These are phyloP conservation scores for Aspergillus puulaauensis DNA, from an alignment of 2,329 filamentous ascomycete species.

Conservation along the genomic window DNA sequence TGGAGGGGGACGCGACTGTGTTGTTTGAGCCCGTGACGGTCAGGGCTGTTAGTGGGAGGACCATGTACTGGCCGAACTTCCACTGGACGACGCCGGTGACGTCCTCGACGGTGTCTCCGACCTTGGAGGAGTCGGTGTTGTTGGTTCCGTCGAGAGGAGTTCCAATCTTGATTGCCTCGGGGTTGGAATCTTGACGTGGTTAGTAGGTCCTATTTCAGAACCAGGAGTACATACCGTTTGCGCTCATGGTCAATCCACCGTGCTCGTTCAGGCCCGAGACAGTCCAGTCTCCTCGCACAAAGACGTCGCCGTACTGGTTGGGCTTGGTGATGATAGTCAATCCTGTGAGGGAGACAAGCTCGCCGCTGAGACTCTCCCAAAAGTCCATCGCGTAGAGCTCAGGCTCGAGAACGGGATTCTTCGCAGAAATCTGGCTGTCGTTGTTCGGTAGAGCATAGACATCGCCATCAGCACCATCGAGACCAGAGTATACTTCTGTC, in stretches of 20 bases:
- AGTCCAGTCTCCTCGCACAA: conserved; percentile 66
- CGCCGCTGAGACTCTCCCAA: conserved; percentile 68
- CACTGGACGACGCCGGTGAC: conserved; percentile 69
- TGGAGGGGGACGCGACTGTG: conserved; percentile 53
- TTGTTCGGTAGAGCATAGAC: conserved; percentile 67
- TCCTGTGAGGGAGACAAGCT: conserved; percentile 63
- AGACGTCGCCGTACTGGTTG: conserved; percentile 66
- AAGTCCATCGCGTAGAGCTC: conserved; percentile 67
- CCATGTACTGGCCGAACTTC: conserved; percentile 67
- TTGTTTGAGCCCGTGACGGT: conserved; percentile 47
- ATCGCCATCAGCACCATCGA: conserved; percentile 66
- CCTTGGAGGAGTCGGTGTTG: conserved; percentile 60
- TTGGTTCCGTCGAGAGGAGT: conserved; percentile 63
- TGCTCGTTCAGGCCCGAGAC: conserved; percentile 62
- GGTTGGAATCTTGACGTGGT: conserved; percentile 58
- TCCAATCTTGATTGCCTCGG: conserved; percentile 67
- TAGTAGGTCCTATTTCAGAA: background rate
- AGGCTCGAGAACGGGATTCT: conserved; percentile 63
- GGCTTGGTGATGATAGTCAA: conserved; percentile 60
- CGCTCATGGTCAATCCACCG: conserved; percentile 64
- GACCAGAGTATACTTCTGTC: conserved; percentile 58
- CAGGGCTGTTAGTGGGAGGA: conserved; percentile 63
- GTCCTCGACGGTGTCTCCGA: conserved; percentile 64
- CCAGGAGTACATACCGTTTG: conserved; percentile 44
- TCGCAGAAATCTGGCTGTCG: conserved; percentile 54